Evolutionary conservation across 2,329 filamentous ascomycete species (phyloP), one percentile per base, ranked within the genome.

Genomic region (Juglanconis juglandina): DNA sequence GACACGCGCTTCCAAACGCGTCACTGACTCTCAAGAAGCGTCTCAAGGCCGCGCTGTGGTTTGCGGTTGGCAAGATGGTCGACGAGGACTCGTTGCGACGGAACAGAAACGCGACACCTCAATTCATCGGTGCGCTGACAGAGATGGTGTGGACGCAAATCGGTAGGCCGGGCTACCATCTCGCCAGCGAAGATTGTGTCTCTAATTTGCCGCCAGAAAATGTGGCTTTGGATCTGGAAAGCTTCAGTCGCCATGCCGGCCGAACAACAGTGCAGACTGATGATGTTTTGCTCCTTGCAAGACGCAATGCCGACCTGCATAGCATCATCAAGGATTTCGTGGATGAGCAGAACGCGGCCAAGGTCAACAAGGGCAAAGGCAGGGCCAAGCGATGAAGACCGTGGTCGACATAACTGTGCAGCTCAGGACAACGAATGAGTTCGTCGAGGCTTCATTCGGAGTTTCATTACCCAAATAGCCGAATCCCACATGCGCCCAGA

Each of bases 81-180:
- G 94, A 98, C 72, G 87, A 94, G 66, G 89, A 96, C 71, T 88
- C 87, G 17, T 77, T 92, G 35, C 80, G 83, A 59, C 79, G 87
- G 34, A 86, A 90, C 70, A 83, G 91, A 65, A 97, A 96, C 73
- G 91, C 93, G 6, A 96, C 94, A 33, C 91, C 91, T 1, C 92
- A 96, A 70, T 96, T 96, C 73, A 96, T 96, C 66, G 92, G 89
- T 8, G 89, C 89, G 0, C 74, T 96, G 70, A 95, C 91, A 1
- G 92, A 96, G 73, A 84, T 96, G 73, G 89, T 94, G 7, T 96
- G 91, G 87, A 84, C 87, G 1, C 92, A 96, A 67, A 89, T 96
- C 55, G 90, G 92, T 94, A 80, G 51, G 75, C 66, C 13, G n/a
- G 13, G 2, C 13, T 7, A 9, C 33, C 35, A 24, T 24, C 24